Conservation (phyloP, 176 grass and related monocot genomes). For the Olyra latifolia region DNA sequence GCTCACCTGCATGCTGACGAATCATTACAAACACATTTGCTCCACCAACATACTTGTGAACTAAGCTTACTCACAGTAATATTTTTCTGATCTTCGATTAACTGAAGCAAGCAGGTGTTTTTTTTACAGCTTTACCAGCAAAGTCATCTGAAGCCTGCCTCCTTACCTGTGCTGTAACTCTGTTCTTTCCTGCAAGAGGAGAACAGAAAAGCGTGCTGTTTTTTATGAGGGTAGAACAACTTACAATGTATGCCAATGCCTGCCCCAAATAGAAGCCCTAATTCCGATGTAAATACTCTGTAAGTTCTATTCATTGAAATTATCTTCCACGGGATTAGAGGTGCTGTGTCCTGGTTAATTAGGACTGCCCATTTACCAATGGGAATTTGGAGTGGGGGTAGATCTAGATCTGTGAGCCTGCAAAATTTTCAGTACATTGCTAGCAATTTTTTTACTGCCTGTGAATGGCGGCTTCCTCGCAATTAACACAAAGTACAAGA, state of each 20-base stretch:
- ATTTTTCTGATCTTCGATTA: conserved; percentile 15
- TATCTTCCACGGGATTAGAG: conserved; percentile 67
- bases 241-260: conserved; percentile 39
- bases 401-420: conserved; percentile 64
- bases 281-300: conserved; percentile 65
- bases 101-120: conserved; percentile 30
- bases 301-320: conserved; percentile 58
- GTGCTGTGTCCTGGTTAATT: conserved; percentile 41
- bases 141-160: conserved; percentile 26
- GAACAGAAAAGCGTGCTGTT: conserved; percentile 29
- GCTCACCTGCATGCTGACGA: conserved; percentile 25
- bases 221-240: conserved; percentile 28
- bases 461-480: conserved; percentile 49
- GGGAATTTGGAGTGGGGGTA: conserved; percentile 56
- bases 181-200: conserved; percentile 20
- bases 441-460: conserved; percentile 24
- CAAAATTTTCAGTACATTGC: conserved; percentile 26
- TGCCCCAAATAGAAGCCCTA: conserved; percentile 56
- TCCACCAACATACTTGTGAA: conserved; percentile 38
- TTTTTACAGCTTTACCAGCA: conserved; percentile 32
- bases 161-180: not conserved
- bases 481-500: conserved; percentile 52
- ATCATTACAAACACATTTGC: conserved; percentile 40
- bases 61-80: conserved; percentile 29
- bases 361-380: conserved; percentile 65